Base-by-base conservation (phyloP, 2,329 filamentous ascomycete species). In the Zymoseptoria pseudotritici region DNA sequence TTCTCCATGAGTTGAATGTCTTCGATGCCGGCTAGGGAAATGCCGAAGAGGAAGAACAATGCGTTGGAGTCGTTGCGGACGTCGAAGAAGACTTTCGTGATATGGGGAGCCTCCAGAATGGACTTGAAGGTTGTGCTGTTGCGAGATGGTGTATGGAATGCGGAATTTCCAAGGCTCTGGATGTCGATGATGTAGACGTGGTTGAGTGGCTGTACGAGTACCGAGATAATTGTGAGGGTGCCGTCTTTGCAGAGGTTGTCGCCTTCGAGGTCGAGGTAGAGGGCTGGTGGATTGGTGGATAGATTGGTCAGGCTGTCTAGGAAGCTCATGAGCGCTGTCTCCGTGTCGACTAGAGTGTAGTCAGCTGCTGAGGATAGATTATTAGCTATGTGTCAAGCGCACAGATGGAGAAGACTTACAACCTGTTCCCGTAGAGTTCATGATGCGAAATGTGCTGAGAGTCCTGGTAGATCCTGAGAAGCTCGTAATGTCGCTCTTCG, bases 1-100 rank as follows among this genome's bases (percentile, higher is more conserved):
- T 78, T 64, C 65, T 85, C 81, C 76, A 85, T 80, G 0, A 86
- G 73, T 66, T 86, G 82, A 0, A 86, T 57, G 63, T 86, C 82
- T 2, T 78, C 61, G 11, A 85, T 67, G 0, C 80, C 78, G 0
- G 63, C 61, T 0, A 86, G 64, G 0, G 58, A 20, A 60, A 86
- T 73, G 0, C 66, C 49, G 62, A 72, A 84, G 49, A 76, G 78
- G 51, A 51, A 67, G 66, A 74, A 82, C 0, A 86, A 70, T 0
- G 82, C 82, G 62, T 85, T 80, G 0, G 83, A 82, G 65, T 85
- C 82, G 63, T 80, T 82, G 1, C 82, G 80, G 17, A 86, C 75
- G 61, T 86, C 83, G 64, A 84, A 86, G 62, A 86, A 76, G 22
- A 80, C 78, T 63, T 85, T 85, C 0, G 72, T 69, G 17, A 80